Evolutionary conservation across 2,329 filamentous ascomycete species (phyloP).

Genomic region (Cadophora luteo-olivacea): DNA sequence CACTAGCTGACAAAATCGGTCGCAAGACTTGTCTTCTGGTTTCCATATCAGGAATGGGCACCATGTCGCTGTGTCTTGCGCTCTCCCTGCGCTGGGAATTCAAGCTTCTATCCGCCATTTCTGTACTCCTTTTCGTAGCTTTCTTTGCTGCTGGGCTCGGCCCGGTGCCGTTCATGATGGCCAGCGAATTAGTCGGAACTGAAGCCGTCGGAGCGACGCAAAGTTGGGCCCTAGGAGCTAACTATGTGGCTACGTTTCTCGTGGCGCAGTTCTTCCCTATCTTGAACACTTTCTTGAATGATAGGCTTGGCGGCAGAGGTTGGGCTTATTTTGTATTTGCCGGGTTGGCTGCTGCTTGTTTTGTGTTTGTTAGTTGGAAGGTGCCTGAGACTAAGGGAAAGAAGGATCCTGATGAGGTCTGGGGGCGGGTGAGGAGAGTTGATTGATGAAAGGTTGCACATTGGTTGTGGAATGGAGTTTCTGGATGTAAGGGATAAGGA

Average conservation of each 20-base stretch:
- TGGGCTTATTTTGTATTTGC: conserved; percentile 95
- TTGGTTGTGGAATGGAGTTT: background rate
- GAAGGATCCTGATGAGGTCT: conserved; percentile 86
- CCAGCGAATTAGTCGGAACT: conserved; percentile 86
- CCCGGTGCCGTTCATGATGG: conserved; percentile 92
- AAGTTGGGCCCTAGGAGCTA: conserved; percentile 84
- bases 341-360: conserved; percentile 71
- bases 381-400: conserved; percentile 92
- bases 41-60: conserved; percentile 85
- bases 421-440: conserved; percentile 63
- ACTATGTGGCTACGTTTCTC: conserved; percentile 89
- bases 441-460: background rate
- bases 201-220: conserved; percentile 93
- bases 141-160: conserved; percentile 92
- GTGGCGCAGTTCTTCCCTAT: conserved; percentile 96
- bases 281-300: conserved; percentile 75
- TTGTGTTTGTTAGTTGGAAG: conserved; percentile 71
- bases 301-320: conserved; percentile 69
- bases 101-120: conserved; percentile 79
- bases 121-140: conserved; percentile 84
- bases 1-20: conserved; percentile 85
- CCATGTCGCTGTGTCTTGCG: conserved; percentile 77
- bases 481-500: background rate
- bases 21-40: conserved; percentile 84
- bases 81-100: conserved; percentile 77